Base-by-base conservation (phyloP, 2,329 filamentous ascomycete species). In the Cladosporium sp. region DNA sequence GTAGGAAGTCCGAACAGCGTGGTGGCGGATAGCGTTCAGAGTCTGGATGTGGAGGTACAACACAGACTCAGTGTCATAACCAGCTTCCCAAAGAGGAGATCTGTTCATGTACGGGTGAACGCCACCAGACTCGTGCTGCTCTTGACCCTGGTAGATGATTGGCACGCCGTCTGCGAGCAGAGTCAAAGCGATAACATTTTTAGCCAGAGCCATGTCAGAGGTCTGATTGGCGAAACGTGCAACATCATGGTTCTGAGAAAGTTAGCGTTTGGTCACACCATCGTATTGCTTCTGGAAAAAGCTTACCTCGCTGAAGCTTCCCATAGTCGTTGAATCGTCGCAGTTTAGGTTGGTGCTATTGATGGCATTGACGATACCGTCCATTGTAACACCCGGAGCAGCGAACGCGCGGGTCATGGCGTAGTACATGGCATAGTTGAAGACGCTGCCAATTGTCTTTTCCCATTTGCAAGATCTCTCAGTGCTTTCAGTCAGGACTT, bases 1-100 rank as follows among this genome's bases (percentile, higher is more conserved):
- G 5, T 67, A 65, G 55, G 81, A 79, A 4, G 72, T 69, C 4
- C 65, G 66, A 21, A 83, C 74, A 2, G 80, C 82, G 16, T 77
- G 77, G 59, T 78, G 79, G 12, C 82, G 80, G 28, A 82, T 73
- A 23, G 71, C 65, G 67, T 83, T 83, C 28, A 83, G 66, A 8
- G 72, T 78, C 4, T 74, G 67, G 35, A 76, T 67, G 73, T 78
- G 49, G 74, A 70, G 79, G 72, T 78, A 83, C 5, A 84, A 74
- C 2, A 74, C 72, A 0, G 77, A 69, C 7, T 71, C 64, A 16
- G 76, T 80, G 64, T 80, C 72, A 71, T 81, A 83, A 1, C 71
- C 72, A 3, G 75, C 68, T 11, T 62, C 40, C 79, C 79, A 81
- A 6, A 78, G 67, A 0, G 79, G 77, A 57, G 78, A 75, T 56